These are phyloP conservation scores for Calcarisporium arbuscula DNA, from an alignment of 2,329 filamentous ascomycete genomes.

Conservation along the genomic window DNA sequence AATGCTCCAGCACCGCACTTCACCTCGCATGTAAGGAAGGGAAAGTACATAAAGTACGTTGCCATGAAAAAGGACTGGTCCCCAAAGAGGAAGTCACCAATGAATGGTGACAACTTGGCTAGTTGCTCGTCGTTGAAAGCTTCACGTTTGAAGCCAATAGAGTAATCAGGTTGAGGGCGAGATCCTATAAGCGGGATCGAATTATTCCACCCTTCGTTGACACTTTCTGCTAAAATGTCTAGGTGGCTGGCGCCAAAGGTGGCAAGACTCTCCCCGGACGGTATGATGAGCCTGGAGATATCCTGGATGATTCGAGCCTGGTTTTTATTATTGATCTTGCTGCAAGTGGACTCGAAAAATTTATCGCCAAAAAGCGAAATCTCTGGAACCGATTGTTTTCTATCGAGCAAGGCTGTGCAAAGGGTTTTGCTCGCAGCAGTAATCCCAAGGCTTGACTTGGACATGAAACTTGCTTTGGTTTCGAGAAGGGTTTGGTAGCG, in stretches of 20 bases:
- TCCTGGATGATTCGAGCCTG: conserved; percentile 29
- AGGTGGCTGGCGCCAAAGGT: conserved; percentile 21
- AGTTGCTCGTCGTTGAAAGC: conserved; percentile 38
- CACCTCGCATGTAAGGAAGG: conserved; percentile 42
- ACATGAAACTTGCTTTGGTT: conserved; percentile 33
- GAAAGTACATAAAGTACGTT: conserved; percentile 42
- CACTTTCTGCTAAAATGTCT: conserved; percentile 28
- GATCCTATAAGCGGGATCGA: conserved; percentile 27
- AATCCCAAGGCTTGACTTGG: conserved; percentile 21
- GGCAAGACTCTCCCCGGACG: conserved; percentile 29
- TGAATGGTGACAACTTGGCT: conserved; percentile 30
- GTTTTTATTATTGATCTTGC: conserved; percentile 25
- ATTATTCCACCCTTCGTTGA: conserved; percentile 36
- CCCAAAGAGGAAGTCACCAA: conserved; percentile 23
- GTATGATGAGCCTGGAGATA: conserved; percentile 29
- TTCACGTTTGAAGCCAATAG: conserved; percentile 31
- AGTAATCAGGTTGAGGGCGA: conserved; percentile 37
- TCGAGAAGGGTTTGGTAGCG: conserved; percentile 27
- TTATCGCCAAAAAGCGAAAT: conserved; percentile 30
- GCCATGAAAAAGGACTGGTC: conserved; percentile 36
- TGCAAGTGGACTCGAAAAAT: conserved; percentile 27
- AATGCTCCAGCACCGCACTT: conserved; percentile 34
- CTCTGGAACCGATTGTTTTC: conserved; percentile 21
- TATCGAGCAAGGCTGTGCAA: no score
- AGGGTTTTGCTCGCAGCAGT: conserved; percentile 24